Evolutionary conservation across 1,284 basidiomycete species (phyloP), one percentile per base, ranked within the genome.

Genomic region (Cutaneotrichosporon dermatis): DNA sequence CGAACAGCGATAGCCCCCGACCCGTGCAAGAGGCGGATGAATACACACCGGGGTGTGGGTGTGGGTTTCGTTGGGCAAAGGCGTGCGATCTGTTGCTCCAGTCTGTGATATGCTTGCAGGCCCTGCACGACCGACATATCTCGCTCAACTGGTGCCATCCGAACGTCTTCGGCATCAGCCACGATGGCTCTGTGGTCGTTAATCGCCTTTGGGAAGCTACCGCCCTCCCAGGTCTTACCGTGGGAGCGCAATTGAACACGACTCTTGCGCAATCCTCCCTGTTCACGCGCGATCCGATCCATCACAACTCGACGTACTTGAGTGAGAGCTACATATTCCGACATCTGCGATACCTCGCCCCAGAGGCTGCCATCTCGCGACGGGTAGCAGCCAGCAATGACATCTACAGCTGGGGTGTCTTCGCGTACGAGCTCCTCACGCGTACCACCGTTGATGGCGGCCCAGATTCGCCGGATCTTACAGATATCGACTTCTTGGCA

Each of bases 341-440:
- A 13, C 65, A 75, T 41, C 55, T 74, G 35, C 66, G 70, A 1
- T 75, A 71, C 45, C 66, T 75, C n/a, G 70, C 74, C 0, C 75
- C 75, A 1, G 72, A 72, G 56, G 64, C 67, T 4, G 66, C 64
- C n/a, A 61, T 61, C 34, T 66, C 60, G 16, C 63, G 62, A 16
- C 61, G 61, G 36, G 57, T 69, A 5, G 60, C 67, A 8, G 51
- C 48, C 25, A 50, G 65, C 6, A 67, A 67, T 34, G 74, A 76
- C 53, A 66, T 76, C n/a, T 77, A 70, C 56, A 64, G 68, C 13
- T 74, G 74, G 60, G 75, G 72, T 2, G 70, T 73, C 3, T 49
- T 71, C 8, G 72, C 70, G 6, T 75, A 72, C 57, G 73, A 76
- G 55, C 58, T 74, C 33, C 37, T 77, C 4, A 71, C 70, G 0